Percentiles rank a stretch among this genome's conserved stretches.
Evolutionary conservation across 2,329 filamentous ascomycete genomes (phyloP).

Genomic region (Xylariales sp.): DNA sequence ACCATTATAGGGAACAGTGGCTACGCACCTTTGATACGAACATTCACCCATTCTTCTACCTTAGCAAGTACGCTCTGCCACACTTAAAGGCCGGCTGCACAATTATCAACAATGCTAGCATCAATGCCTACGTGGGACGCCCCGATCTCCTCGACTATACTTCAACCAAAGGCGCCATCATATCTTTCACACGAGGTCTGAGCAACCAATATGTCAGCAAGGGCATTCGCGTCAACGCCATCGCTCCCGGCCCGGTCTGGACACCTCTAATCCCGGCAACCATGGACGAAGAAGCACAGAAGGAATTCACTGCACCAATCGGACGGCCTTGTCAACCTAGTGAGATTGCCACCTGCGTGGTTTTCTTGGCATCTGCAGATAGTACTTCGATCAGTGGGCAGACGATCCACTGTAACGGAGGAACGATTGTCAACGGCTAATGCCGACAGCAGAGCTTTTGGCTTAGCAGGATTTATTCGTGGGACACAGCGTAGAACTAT

Average conservation of each 20-base stretch:
- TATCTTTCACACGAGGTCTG: constrained; percentile 73
- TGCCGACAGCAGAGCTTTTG: too few species aligned
- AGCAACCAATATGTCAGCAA: constrained; percentile 69
- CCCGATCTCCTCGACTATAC: constrained; percentile 81
- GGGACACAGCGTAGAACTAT: too few species aligned
- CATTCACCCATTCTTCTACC: constrained; percentile 77
- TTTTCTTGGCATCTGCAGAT: constrained; percentile 73
- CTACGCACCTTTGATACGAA: constrained; percentile 75
- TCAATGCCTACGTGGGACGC: constrained; percentile 79
- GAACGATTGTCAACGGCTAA: constrained; percentile 44
- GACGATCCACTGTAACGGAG: constrained; percentile 51
- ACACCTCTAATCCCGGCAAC: constrained; percentile 71
- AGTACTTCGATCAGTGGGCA: constrained; percentile 73
- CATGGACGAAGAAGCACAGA: constrained; percentile 66
- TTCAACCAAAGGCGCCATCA: constrained; percentile 71
- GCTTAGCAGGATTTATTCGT: too few species aligned
- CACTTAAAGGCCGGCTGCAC: constrained; percentile 71
- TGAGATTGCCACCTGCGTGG: constrained; percentile 77
- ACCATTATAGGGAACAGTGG: constrained; percentile 63
- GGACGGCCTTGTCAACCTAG: constrained; percentile 74
- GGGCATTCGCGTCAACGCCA: constrained; percentile 55
- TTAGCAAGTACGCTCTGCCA: constrained; percentile 71
- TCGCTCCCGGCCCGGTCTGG: constrained; percentile 78
- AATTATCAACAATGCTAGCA: constrained; percentile 83
- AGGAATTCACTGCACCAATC: constrained; percentile 71